phyloP scores from a whole-genome alignment of 495 filamentous ascomycete genomes.

The Trichocladium uniseriatum region DNA sequence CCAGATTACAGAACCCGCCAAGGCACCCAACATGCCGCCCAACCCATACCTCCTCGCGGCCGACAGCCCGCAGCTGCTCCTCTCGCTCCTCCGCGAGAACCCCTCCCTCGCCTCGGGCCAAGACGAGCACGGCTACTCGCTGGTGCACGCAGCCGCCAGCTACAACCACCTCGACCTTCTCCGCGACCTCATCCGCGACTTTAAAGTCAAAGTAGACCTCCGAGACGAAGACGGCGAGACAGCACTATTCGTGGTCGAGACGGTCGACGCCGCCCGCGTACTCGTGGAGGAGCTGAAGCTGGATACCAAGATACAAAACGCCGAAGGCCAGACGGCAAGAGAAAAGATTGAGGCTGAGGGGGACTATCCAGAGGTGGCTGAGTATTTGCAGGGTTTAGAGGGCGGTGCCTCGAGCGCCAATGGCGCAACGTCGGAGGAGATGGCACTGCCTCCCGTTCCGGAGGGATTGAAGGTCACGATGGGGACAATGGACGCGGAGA shows the following conservation, averaged over 20 bases:
- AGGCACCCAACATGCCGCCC: constrained; percentile 37
- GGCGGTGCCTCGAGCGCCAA: constrained; percentile 25
- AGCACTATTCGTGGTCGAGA: constrained; percentile 77
- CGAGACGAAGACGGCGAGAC: constrained; percentile 86
- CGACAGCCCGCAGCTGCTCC: constrained; percentile 57
- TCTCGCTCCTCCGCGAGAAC: constrained; percentile 57
- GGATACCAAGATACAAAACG: constrained; percentile 50
- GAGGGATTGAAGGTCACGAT: constrained; percentile 58
- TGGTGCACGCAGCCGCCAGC: constrained; percentile 84
- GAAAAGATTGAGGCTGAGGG: constrained; percentile 64
- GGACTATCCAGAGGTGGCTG: constrained; percentile 57
- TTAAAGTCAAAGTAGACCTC: constrained; percentile 67
- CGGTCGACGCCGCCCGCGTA: constrained; percentile 59
- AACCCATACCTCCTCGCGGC: constrained; percentile 74
- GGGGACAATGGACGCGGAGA: constrained; percentile 53
- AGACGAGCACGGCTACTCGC: constrained; percentile 80
- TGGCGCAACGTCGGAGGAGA: constrained; percentile 10
- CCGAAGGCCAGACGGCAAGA: constrained; percentile 58
- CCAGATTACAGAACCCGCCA: too few species aligned
- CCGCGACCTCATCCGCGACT: constrained; percentile 64
- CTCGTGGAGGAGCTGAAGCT: constrained; percentile 75
- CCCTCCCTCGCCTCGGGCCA: constrained; percentile 57
- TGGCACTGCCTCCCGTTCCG: constrained; percentile 45
- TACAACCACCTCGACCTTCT: constrained; percentile 81
- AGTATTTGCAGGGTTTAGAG: constrained; percentile 51